Conservation (phyloP, 768 basidiomycete species). For the Rhodotorula toruloides region DNA sequence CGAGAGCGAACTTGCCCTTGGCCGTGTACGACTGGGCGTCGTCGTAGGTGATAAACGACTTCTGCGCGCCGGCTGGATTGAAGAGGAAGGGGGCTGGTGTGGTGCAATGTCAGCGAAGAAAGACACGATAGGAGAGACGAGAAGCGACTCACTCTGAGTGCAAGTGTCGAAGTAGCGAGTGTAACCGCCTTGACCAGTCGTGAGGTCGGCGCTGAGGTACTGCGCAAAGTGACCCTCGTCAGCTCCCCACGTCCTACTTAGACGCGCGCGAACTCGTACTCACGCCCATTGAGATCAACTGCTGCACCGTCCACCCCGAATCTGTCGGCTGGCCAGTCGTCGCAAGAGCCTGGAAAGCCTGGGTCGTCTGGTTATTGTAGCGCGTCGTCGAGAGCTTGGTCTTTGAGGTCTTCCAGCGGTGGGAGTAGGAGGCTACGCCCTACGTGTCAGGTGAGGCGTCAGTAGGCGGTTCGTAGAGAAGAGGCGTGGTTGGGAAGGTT, state of each 20-base stretch:
- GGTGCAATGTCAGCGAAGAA: background rate
- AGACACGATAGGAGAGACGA: background rate
- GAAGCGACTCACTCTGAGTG: background rate
- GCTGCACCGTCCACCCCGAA: background rate
- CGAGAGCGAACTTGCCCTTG: constrained; percentile 14
- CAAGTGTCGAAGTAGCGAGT: constrained; percentile 9
- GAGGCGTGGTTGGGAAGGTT: background rate
- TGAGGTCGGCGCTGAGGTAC: constrained; percentile 14
- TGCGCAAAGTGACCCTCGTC: background rate
- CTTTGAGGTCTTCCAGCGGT: constrained; percentile 16
- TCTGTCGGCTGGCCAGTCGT: background rate
- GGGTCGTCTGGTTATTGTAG: constrained; percentile 6
- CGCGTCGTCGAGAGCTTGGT: constrained; percentile 19
- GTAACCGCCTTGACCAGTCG: constrained; percentile 10
- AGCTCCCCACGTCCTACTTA: background rate
- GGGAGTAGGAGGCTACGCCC: constrained; percentile 30
- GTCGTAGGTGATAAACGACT: constrained; percentile 21
- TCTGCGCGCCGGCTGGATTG: background rate
- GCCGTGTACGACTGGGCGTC: constrained; percentile 6
- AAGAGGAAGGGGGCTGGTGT: constrained; percentile 27
- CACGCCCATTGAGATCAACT: background rate
- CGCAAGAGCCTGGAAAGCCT: constrained; percentile 19
- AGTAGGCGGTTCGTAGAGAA: background rate
- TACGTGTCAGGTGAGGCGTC: background rate
- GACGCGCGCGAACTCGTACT: background rate